Percentiles rank a stretch among this genome's conserved stretches.
phyloP scores from a whole-genome alignment of 116 monocot genomes.

The Posidonia oceanica region DNA sequence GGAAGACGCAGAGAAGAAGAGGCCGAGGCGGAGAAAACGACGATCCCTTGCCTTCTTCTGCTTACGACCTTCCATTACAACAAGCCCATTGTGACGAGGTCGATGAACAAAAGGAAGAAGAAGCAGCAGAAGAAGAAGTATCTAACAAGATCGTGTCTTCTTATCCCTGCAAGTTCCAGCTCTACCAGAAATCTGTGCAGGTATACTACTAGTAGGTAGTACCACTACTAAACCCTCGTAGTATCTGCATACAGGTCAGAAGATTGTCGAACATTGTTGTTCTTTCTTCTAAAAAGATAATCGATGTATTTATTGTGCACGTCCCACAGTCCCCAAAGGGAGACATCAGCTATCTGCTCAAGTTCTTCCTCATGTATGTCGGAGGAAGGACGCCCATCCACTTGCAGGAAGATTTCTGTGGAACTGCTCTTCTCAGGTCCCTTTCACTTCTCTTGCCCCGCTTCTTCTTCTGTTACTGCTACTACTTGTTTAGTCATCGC shows the following conservation, averaged over 20 bases:
- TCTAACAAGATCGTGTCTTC: neutral
- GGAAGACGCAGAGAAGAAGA: neutral
- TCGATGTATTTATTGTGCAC: no score
- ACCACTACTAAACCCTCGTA: no score
- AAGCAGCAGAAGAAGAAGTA: slow-evolving; percentile 7
- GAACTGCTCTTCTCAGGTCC: slow-evolving; percentile 88
- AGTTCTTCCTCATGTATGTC: slow-evolving; percentile 91
- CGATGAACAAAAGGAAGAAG: slow-evolving; percentile 7
- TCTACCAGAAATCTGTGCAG: slow-evolving; percentile 80
- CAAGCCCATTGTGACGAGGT: no score
- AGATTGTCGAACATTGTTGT: no score
- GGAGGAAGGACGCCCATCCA: slow-evolving; percentile 78
- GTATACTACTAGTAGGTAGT: no score
- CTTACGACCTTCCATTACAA: slow-evolving; percentile 32
- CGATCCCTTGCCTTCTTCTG: slow-evolving; percentile 68
- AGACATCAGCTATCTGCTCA: slow-evolving; percentile 88
- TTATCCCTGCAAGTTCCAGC: slow-evolving; percentile 48
- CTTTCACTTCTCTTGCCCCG: neutral
- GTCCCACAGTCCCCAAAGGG: slow-evolving; percentile 64
- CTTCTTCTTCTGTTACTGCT: no score
- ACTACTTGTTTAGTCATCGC: no score
- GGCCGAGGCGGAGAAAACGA: neutral
- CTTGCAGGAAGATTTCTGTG: slow-evolving; percentile 94
- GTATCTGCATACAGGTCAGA: no score
- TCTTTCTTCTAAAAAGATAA: no score